phyloP scores from a whole-genome alignment of 768 basidiomycete genomes.

The Boletellus ananiceps region DNA sequence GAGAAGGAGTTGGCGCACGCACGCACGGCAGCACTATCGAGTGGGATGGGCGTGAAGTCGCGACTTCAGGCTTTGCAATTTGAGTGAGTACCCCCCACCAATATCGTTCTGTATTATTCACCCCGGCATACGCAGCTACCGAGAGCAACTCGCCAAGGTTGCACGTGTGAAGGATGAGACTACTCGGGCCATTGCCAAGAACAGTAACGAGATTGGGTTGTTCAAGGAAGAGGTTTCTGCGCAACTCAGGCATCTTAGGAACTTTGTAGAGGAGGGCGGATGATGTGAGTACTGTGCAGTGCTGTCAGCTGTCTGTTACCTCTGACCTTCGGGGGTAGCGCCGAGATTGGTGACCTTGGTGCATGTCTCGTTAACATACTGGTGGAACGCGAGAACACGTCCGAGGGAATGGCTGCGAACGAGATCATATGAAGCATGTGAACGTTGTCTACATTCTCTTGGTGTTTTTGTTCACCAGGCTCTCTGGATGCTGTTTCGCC shows the following conservation, averaged over 20 bases:
- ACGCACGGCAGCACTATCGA: constrained; percentile 68
- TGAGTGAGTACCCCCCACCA: constrained; percentile 43
- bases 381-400: not conserved
- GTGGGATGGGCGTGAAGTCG: constrained; percentile 80
- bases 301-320: not conserved
- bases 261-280: constrained; percentile 57
- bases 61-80: constrained; percentile 73
- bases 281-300: constrained; percentile 1
- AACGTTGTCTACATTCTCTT: not conserved
- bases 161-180: constrained; percentile 74
- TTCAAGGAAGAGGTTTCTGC: constrained; percentile 78
- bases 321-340: not conserved
- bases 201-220: constrained; percentile 75
- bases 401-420: not conserved
- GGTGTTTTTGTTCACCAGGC: not conserved
- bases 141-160: constrained; percentile 75
- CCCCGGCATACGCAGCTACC: constrained; percentile 46
- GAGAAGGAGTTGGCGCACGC: constrained; percentile 74
- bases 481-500: not conserved
- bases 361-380: not conserved
- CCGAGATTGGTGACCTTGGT: not conserved
- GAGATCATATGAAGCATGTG: not conserved
- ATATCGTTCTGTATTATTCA: constrained; percentile 2
- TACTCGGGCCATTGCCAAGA: constrained; percentile 76
- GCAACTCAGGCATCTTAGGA: constrained; percentile 61